These are phyloP conservation scores for Sporisorium iseilematis-ciliati DNA, from an alignment of 1,284 basidiomycete genomes.

Conservation along the genomic window DNA sequence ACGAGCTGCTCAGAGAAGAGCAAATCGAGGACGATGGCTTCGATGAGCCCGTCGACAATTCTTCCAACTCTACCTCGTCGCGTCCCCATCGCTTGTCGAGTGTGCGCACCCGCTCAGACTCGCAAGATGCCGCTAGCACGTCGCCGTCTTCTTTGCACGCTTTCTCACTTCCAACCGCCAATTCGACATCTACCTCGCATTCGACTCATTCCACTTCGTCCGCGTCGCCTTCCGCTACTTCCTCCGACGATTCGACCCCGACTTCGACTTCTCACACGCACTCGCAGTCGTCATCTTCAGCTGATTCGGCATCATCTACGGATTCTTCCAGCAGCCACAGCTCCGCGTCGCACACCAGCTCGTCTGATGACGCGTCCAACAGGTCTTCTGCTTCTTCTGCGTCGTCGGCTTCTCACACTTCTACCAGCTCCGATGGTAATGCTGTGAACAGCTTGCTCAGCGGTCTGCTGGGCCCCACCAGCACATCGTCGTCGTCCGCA, in stretches of 20 bases:
- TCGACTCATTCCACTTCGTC: conserved; percentile 9
- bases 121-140: conserved; percentile 10
- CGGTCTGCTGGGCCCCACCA: conserved; percentile 1
- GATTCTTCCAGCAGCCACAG: background rate
- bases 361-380: background rate
- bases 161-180: conserved; percentile 12
- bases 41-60: conserved; percentile 12
- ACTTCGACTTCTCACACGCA: background rate
- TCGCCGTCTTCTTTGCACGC: background rate
- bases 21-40: conserved; percentile 11
- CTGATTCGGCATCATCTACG: background rate
- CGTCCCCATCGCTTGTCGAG: conserved; percentile 6
- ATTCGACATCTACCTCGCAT: conserved; percentile 9
- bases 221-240: background rate
- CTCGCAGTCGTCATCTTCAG: background rate
- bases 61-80: conserved; percentile 18
- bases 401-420: background rate
- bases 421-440: background rate
- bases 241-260: background rate
- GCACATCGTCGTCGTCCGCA: conserved; percentile 12
- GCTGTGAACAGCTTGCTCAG: background rate
- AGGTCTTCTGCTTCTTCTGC: conserved; percentile 1
- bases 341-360: background rate
- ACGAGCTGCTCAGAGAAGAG: conserved; percentile 22
- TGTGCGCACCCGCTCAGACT: conserved; percentile 12